These are phyloP conservation scores for Linderniella brevidens DNA, from an alignment of 257 asterid species.

Conservation along the genomic window DNA sequence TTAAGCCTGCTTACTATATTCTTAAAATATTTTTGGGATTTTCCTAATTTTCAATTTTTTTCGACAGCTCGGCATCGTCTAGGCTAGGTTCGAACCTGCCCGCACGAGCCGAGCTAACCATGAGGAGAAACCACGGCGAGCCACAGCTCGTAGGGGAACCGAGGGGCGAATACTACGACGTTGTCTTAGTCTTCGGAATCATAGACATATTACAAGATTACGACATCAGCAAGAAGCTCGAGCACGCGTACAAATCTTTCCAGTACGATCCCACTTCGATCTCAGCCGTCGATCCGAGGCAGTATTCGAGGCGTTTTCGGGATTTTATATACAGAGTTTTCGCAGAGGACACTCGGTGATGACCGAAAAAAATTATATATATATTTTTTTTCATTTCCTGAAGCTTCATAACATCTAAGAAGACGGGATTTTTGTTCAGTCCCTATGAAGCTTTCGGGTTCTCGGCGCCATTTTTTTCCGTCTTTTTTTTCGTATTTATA, in stretches of 20 bases:
- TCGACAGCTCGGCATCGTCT: too few relatives aligned
- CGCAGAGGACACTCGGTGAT: slow-evolving; percentile 35
- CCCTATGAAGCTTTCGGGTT: too few relatives aligned
- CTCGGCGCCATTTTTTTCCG: too few relatives aligned
- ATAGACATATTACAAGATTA: slow-evolving; percentile 82
- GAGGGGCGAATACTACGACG: slow-evolving; percentile 68
- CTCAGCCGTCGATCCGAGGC: slow-evolving; percentile 81
- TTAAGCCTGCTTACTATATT: too few relatives aligned
- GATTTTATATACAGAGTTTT: slow-evolving; percentile 59
- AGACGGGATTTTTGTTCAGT: too few relatives aligned
- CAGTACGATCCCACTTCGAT: slow-evolving; percentile 71
- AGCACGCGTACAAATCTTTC: slow-evolving; percentile 79
- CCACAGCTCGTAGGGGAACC: slow-evolving; percentile 51
- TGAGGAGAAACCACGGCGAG: slow-evolving; percentile 31
- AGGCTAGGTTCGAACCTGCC: slow-evolving; percentile 23
- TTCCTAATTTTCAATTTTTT: slow-evolving; percentile 17
- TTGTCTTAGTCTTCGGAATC: slow-evolving; percentile 58
- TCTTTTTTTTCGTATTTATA: too few relatives aligned
- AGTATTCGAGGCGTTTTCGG: slow-evolving; percentile 66
- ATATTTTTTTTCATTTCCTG: too few relatives aligned
- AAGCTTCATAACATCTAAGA: too few relatives aligned
- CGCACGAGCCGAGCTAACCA: slow-evolving; percentile 58
- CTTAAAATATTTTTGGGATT: slow-evolving; percentile 8
- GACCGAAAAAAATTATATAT: too few relatives aligned
- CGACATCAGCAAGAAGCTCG: slow-evolving; percentile 85